A percentile compares a stretch with the other conserved stretches of the same genome.
phyloP scores from a whole-genome alignment of 2,329 filamentous ascomycete species.

The Ramularia endophylla region DNA sequence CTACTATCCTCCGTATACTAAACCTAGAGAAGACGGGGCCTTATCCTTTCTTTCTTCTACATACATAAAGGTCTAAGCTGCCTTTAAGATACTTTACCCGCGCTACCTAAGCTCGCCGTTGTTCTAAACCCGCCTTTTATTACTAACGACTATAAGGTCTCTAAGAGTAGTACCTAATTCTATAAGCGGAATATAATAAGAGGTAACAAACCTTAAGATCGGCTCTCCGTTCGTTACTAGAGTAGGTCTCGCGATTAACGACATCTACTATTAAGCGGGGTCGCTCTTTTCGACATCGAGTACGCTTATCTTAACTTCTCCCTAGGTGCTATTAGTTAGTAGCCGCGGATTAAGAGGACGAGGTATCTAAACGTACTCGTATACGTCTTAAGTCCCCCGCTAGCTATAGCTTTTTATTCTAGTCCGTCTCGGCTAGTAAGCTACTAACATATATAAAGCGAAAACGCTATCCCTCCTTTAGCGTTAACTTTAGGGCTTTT shows the following conservation, averaged over 20 bases:
- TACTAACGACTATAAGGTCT: slow-evolving; percentile 16
- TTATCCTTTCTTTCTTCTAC: too few relatives aligned
- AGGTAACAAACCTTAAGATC: slow-evolving; percentile 7
- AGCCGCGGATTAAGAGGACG: neutral
- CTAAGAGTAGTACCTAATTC: slow-evolving; percentile 20
- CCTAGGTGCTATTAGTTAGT: slow-evolving; percentile 9
- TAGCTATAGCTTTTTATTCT: slow-evolving; percentile 30
- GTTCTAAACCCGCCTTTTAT: slow-evolving; percentile 13
- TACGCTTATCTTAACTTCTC: slow-evolving; percentile 25
- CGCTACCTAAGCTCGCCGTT: slow-evolving; percentile 15
- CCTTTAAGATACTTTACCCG: slow-evolving; percentile 11
- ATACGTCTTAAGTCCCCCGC: slow-evolving; percentile 24
- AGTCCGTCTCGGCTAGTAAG: slow-evolving; percentile 27
- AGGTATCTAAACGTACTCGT: slow-evolving; percentile 18
- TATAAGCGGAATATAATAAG: slow-evolving; percentile 16
- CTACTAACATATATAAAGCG: slow-evolving; percentile 37
- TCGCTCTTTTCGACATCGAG: slow-evolving; percentile 19
- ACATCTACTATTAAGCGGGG: slow-evolving; percentile 16
- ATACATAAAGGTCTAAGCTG: neutral
- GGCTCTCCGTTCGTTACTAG: slow-evolving; percentile 16
- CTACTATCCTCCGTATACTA: too few relatives aligned
- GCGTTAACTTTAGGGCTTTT: slow-evolving; percentile 14
- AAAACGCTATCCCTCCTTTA: slow-evolving; percentile 23
- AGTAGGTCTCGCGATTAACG: slow-evolving; percentile 22
- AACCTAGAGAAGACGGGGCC: too few relatives aligned